Base-by-base conservation (phyloP, 1,284 basidiomycete genomes). In the Leucoagaricus sp. region DNA sequence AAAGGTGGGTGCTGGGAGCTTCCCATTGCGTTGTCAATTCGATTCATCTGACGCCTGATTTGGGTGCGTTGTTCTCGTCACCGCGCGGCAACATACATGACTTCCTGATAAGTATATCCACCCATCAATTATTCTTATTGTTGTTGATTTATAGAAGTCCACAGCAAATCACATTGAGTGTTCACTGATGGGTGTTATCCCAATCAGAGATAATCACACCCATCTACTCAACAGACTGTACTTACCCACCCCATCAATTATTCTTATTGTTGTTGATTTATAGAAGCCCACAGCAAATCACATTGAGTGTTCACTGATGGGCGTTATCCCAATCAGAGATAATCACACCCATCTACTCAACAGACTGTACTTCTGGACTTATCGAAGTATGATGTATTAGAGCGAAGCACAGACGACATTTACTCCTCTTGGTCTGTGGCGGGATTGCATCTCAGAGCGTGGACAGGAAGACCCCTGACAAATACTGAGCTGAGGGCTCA, bases 401-500 rank as follows among this genome's bases (percentile, higher is more conserved):
- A 15, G 7, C 5, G 12, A 23, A 23, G 8, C 5, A 15, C 40
- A 15, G 23, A 12, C 40, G 15, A 23, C 19, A 23, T 23, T 19
- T 7, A 21, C 13, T 33, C 13, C 31, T 33, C 31, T 33, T 13
- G 31, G 31, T 2, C 7, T 41, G n/a, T 21, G 40, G 2, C 15
- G 19, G 5, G 17, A 21, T 38, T 38, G 40, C 40, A 28, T 8
- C 28, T 23, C 34, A 9, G 17, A 52, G 29, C 17, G 38, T 19
- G 26, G 12, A 17, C 8, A n/a, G 23, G 51, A 9, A 2, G 21
- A 28, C 17, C n/a, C n/a, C n/a, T 36, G 38, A 31, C 54, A 26
- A 45, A 33, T 41, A 33, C 36, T 50, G 54, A 55, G 54, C 10
- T 21, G 7, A 1, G 2, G 26, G 21, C 54, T 55, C 54, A 55